These are phyloP conservation scores for Aschersonia sp. DNA, from an alignment of 2,329 filamentous ascomycete genomes.

Conservation along the genomic window DNA sequence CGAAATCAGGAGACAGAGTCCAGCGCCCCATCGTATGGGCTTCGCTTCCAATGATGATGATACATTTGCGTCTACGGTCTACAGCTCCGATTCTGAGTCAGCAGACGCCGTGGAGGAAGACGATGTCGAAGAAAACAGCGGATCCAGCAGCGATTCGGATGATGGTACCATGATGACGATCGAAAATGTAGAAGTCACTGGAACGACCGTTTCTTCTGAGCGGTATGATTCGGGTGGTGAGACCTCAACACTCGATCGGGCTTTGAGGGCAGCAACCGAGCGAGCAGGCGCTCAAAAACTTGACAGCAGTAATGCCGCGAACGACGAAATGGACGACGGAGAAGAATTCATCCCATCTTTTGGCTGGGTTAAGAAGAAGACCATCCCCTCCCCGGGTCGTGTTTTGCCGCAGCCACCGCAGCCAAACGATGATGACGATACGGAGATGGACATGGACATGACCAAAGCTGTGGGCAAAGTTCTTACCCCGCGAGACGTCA, in stretches of 20 bases:
- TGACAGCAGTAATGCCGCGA: constrained; percentile 27
- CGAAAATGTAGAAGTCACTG: constrained; percentile 64
- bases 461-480: constrained; percentile 43
- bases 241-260: constrained; percentile 62
- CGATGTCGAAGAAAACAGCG: constrained; percentile 35
- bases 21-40: constrained; percentile 48
- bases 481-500: constrained; percentile 25
- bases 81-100: constrained; percentile 52
- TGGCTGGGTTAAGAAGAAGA: constrained; percentile 52
- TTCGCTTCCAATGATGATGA: constrained; percentile 53
- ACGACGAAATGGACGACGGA: constrained; percentile 43
- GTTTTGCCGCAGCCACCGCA: constrained; percentile 12
- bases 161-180: constrained; percentile 73
- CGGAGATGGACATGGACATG: constrained; percentile 34
- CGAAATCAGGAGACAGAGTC: constrained; percentile 48
- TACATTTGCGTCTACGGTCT: constrained; percentile 62
- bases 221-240: constrained; percentile 49
- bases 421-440: constrained; percentile 19
- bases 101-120: constrained; percentile 40
- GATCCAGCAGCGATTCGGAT: constrained; percentile 45
- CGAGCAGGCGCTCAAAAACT: constrained; percentile 62
- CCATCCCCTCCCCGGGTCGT: background rate
- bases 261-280: constrained; percentile 58
- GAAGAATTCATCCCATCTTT: constrained; percentile 66
- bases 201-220: constrained; percentile 49